These are phyloP conservation scores for Iodosphaeria phyllophila DNA, from an alignment of 2,329 filamentous ascomycete species.

Conservation along the genomic window DNA sequence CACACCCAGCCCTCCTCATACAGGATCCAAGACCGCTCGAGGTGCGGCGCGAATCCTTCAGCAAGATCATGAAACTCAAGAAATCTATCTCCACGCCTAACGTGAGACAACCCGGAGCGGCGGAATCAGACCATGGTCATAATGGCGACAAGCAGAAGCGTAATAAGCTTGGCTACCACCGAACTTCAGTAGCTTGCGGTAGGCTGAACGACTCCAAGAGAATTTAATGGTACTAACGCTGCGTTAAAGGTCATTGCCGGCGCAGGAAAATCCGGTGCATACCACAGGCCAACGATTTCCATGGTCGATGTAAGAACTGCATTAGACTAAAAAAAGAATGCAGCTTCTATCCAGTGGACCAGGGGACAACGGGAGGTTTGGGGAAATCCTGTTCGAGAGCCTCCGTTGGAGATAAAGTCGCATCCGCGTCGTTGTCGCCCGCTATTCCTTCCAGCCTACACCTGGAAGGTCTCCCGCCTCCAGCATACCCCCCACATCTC, in stretches of 20 bases:
- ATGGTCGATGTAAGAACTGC: constrained; percentile 76
- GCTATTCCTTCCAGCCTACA: constrained; percentile 22
- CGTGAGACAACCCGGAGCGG: constrained; percentile 21
- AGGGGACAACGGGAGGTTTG: constrained; percentile 36
- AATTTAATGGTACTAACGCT: constrained; percentile 1
- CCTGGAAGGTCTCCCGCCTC: constrained; percentile 20
- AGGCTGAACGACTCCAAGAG: constrained; percentile 26
- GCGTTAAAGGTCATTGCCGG: constrained; percentile 61
- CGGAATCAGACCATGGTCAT: constrained; percentile 15
- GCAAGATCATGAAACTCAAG: constrained; percentile 22
- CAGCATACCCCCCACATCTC: constrained; percentile 23
- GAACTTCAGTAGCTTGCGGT: constrained; percentile 92
- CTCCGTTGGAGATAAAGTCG: too few relatives aligned
- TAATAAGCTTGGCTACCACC: constrained; percentile 90
- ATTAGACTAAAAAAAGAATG: constrained; percentile 90
- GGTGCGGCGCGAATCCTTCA: constrained; percentile 18
- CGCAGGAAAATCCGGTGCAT: constrained; percentile 87
- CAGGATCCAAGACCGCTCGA: constrained; percentile 15
- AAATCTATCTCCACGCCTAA: constrained; percentile 31
- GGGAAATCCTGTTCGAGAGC: too few relatives aligned
- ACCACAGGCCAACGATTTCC: constrained; percentile 49
- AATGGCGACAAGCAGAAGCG: constrained; percentile 39
- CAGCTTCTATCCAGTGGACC: constrained; percentile 79
- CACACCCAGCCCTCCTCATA: constrained; percentile 10
- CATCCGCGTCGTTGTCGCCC: constrained; percentile 30